Conservation (phyloP, 768 basidiomycete genomes). For the Kwoniella bestiolae region DNA sequence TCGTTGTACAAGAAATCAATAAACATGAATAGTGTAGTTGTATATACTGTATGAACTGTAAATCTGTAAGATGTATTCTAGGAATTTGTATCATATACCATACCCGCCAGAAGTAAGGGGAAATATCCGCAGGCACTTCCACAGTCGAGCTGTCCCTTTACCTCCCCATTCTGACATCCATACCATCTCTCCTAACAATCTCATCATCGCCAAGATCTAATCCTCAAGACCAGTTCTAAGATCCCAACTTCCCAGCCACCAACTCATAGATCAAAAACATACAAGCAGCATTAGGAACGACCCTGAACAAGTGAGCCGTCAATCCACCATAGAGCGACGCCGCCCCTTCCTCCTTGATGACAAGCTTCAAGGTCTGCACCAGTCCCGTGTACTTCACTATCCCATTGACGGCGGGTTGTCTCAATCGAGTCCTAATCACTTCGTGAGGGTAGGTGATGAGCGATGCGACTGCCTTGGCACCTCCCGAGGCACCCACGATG, state of each 20-base stretch:
- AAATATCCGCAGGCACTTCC: too few species aligned
- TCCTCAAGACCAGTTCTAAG: too few species aligned
- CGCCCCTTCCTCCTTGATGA: conserved; percentile 84
- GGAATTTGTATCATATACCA: neutral
- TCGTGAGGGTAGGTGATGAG: conserved; percentile 98
- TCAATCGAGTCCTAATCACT: conserved; percentile 87
- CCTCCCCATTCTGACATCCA: too few species aligned
- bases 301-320: conserved; percentile 91
- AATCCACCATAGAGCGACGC: conserved; percentile 87
- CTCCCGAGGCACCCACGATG: conserved; percentile 86
- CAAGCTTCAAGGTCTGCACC: conserved; percentile 76
- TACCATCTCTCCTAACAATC: too few species aligned
- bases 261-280: conserved; percentile 97
- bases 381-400: conserved; percentile 84
- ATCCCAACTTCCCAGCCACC: conserved; percentile 46
- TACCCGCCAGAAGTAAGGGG: conserved; percentile 2
- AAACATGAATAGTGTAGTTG: conserved; percentile 1
- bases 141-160: too few species aligned
- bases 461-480: conserved; percentile 90
- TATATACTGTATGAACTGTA: neutral
- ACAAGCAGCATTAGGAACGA: conserved; percentile 94
- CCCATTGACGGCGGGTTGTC: conserved; percentile 77
- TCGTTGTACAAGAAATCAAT: neutral
- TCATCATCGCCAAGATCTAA: too few species aligned
- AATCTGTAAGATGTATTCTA: neutral